Base-by-base conservation (phyloP, 768 basidiomycete genomes). In the Arthromyces matolae region DNA sequence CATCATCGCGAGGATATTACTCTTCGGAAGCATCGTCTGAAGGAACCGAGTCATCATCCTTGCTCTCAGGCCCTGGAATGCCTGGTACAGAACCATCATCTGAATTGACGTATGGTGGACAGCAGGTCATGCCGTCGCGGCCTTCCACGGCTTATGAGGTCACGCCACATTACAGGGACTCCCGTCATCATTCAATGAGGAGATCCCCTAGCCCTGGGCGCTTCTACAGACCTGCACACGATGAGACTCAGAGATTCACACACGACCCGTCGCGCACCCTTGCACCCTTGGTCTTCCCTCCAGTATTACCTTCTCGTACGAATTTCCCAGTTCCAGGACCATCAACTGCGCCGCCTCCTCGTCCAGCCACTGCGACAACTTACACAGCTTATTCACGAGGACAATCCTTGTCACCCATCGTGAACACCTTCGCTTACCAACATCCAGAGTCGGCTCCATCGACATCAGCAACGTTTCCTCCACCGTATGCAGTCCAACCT, bases 401-500 rank as follows among this genome's bases (percentile, higher is more conserved):
- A 32, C 60, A 62, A 38, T 68, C 70, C 29, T 53, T 58, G 27
- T 69, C 73, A n/a, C 68, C 70, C 16, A 69, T n/a, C n/a, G n/a
- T 68, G 19, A 41, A 52, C 22, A 36, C 50, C 8, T 71, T 70
- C 59, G 64, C 65, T 32, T 66, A 67, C 38, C 63, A 64, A 34
- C 58, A 63, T 42, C 65, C 67, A 16, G 67, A 69, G 40, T 50
- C 60, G 23, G 53, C 63, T n/a, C n/a, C n/a, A n/a, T n/a, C n/a
- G 49, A 49, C 54, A 33, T 54, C 60, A 18, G 53, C 60, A 43
- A 55, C 60, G 47, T 62, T 76, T 46, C 72, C 75, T 13, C 77
- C 84, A 13, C 86, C 85, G 2, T 85, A 80, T 58, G 78, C 81
- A 8, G 66, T 88, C 3, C 81, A 86, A 59, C 86, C 85, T 2